Evolutionary conservation across 2,329 filamentous ascomycete species (phyloP).

Genomic region (Hymenoscyphus infarciens): DNA sequence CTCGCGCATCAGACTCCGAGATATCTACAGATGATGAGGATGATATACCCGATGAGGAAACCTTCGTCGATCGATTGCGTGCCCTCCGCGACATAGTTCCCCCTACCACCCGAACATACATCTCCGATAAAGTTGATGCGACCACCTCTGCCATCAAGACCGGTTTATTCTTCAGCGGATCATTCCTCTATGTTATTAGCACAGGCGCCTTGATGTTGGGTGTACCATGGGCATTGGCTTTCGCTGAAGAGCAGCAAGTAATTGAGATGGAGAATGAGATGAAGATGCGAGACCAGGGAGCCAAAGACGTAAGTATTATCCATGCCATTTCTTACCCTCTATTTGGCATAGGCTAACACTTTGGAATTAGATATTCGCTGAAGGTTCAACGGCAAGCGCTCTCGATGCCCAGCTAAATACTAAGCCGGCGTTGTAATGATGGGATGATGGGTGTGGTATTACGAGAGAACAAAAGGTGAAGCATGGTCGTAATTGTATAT

Average conservation of each 20-base stretch:
- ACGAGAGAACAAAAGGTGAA: constrained; percentile 7
- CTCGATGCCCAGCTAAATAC: constrained; percentile 31
- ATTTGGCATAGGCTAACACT: constrained; percentile 17
- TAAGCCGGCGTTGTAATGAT: constrained; percentile 33
- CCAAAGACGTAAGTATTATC: constrained; percentile 54
- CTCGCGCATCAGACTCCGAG: constrained; percentile 60
- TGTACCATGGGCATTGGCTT: constrained; percentile 89
- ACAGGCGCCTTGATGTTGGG: constrained; percentile 86
- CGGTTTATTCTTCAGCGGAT: constrained; percentile 70
- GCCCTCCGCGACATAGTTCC: constrained; percentile 75
- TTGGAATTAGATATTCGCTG: constrained; percentile 27
- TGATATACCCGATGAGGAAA: constrained; percentile 54
- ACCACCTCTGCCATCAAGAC: constrained; percentile 56
- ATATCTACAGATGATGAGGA: constrained; percentile 78
- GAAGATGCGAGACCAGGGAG: constrained; percentile 88
- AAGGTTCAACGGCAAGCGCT: constrained; percentile 23
- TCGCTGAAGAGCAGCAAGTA: constrained; percentile 93
- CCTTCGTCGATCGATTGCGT: constrained; percentile 64
- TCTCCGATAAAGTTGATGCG: constrained; percentile 56
- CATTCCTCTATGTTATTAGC: constrained; percentile 85
- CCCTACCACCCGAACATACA: constrained; percentile 65
- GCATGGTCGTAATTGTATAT: constrained; percentile 27
- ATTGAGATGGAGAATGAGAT: constrained; percentile 97
- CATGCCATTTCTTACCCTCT: too few relatives aligned
- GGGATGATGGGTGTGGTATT: constrained; percentile 11